Evolutionary conservation across 2,329 filamentous ascomycete genomes (phyloP).

Genomic region (Parastagonospora nodorum): DNA sequence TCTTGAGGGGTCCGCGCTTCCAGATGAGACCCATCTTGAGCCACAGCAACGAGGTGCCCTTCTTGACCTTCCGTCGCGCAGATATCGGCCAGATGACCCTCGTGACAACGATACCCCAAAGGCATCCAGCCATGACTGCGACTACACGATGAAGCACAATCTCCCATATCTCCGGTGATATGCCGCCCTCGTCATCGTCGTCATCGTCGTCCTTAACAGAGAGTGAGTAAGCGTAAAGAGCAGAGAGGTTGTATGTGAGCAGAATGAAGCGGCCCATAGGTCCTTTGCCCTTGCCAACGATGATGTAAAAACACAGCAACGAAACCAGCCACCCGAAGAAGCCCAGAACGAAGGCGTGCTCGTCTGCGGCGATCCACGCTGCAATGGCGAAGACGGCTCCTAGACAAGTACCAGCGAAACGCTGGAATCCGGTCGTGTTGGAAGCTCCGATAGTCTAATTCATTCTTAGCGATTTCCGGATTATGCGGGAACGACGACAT

Average conservation of each 20-base stretch:
- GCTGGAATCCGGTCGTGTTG: conserved; percentile 86
- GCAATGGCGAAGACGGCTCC: conserved; percentile 76
- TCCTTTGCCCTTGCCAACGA: conserved; percentile 79
- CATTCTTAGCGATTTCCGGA: background rate
- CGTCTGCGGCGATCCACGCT: conserved; percentile 77
- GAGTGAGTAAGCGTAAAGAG: conserved; percentile 91
- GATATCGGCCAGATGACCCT: conserved; percentile 93
- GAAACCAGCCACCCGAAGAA: conserved; percentile 82
- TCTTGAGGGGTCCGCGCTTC: conserved; percentile 87
- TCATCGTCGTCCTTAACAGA: conserved; percentile 79
- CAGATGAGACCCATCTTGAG: conserved; percentile 94
- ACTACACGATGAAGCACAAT: conserved; percentile 88
- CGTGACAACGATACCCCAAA: conserved; percentile 92
- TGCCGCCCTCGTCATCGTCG: conserved; percentile 82
- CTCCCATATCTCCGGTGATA: conserved; percentile 80
- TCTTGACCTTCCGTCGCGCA: conserved; percentile 83
- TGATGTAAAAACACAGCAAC: conserved; percentile 86
- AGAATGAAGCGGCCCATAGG: conserved; percentile 93
- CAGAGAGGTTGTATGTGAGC: conserved; percentile 93
- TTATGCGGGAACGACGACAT: conserved; percentile 5
- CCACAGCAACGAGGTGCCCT: conserved; percentile 89
- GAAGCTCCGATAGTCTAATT: conserved; percentile 80
- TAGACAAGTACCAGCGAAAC: conserved; percentile 84
- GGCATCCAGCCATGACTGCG: conserved; percentile 81
- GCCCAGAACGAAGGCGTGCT: conserved; percentile 75